These are phyloP conservation scores for Dryas octopetala DNA, from an alignment of 306 rosid genomes.

Conservation along the genomic window DNA sequence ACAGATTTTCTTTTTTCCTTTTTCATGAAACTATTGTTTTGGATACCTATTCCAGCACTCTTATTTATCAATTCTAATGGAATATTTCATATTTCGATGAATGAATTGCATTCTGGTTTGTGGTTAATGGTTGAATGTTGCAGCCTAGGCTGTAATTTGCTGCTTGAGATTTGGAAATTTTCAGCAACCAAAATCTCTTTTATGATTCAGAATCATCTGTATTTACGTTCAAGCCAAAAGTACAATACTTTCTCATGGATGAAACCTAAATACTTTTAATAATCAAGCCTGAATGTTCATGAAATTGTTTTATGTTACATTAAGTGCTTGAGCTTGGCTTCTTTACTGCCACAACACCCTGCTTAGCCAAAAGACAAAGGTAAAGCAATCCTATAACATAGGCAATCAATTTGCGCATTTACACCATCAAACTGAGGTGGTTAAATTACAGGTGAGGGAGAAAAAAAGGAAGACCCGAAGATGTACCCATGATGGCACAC, in stretches of 20 bases:
- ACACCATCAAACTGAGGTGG: slow-evolving; percentile 3
- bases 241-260: too few relatives aligned
- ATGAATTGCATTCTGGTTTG: not conserved
- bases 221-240: too few relatives aligned
- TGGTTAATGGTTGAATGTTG: too few relatives aligned
- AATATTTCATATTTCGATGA: not conserved
- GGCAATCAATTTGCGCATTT: not conserved
- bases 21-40: slow-evolving; percentile 16
- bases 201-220: too few relatives aligned
- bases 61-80: not conserved
- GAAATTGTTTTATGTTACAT: too few relatives aligned
- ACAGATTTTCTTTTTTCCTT: not conserved
- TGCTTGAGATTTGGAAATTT: too few relatives aligned
- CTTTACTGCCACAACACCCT: not conserved
- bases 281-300: too few relatives aligned
- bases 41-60: slow-evolving; percentile 11
- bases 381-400: not conserved
- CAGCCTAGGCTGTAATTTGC: too few relatives aligned
- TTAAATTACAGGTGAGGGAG: not conserved
- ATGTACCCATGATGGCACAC: slow-evolving; percentile 16
- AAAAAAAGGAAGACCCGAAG: not conserved
- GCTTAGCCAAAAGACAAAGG: not conserved
- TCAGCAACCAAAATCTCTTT: too few relatives aligned
- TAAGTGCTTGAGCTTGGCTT: too few relatives aligned
- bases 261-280: too few relatives aligned